Base-by-base conservation (phyloP, 2,329 filamentous ascomycete genomes). In the Stenocarpella maydis region DNA sequence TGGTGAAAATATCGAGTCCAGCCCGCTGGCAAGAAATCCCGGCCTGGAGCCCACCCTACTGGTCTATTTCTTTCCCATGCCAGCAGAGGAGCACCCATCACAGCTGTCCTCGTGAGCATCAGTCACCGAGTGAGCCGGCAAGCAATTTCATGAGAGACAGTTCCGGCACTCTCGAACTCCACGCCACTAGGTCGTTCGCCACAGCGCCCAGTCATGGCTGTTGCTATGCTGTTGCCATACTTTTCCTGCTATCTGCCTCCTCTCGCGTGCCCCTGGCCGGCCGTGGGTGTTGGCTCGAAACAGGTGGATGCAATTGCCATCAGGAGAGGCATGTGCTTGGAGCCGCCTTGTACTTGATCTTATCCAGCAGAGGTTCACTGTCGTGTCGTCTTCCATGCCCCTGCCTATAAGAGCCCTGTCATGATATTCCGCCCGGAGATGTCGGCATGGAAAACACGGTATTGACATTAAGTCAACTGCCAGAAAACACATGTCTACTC, bases 1-100 rank as follows among this genome's bases (percentile, higher is more conserved):
- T 47, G 67, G 37, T 43, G 45, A 12, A 67, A 67, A 26, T 26
- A 26, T 43, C 50, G 65, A 58, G 65, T 24, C n/a, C 28, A 17
- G 28, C n/a, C 28, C 15, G 28, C 50, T 4, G 31, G 41, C 28
- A 53, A 67, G 52, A 24, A 37, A 34, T 34, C 31, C n/a, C 12
- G 43, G 41, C 47, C 9, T 28, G 31, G 26, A 50, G 52, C 21
- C 24, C 52, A 41, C 17, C 26, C n/a, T 31, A 28, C 17, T 31
- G 31, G 65, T 9, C 19, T 24, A 14, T 37, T n/a, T 19, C 43
- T 58, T 31, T 21, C 19, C 37, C 17, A 55, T 58, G 64, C 50
- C 24, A 24, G 26, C 3, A 47, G 41, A 41, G 26, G 19, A 55
- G 52, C 31, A 19, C 47, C 24, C 24, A 37, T 66, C 55, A n/a